Evolutionary conservation across 2,329 filamentous ascomycete genomes (phyloP), one percentile per base, ranked within the genome.

Genomic region (Alternaria brassicicola): DNA sequence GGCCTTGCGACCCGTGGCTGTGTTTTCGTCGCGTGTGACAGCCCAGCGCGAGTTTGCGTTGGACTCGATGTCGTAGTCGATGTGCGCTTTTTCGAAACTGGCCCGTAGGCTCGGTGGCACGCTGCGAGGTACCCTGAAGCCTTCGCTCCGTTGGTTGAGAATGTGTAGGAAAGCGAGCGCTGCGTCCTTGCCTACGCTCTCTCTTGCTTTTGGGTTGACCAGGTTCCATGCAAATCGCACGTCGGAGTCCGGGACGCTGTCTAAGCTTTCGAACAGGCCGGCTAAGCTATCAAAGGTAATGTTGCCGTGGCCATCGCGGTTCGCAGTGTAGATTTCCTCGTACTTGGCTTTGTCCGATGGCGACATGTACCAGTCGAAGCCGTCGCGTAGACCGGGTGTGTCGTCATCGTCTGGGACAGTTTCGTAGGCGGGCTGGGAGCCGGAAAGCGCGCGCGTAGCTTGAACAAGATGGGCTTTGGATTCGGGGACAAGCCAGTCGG

Each of bases 301-400:
- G 63, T 96, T 92, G 64, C 95, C 95, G 50, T 93, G 89, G 76
- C 89, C 87, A 78, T 96, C 91, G 61, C 93, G 87, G 80, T 93
- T 96, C 71, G 96, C 93, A 64, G 90, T 90, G 80, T 98, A 99
- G 79, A 99, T 99, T 70, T 94, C 92, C 79, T 97, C 93, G 81
- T 99, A 99, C 79, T 97, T 98, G 64, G 87, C 76, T 80, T 96
- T 96, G 80, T 99, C 93, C 28, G 83, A 79, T 0, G 95, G 95
- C 59, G 88, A 93, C 92, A 99, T 99, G 81, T 99, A 99, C 95
- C 95, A 99, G 78, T 99, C 95, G 78, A 99, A 99, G 12, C 94
- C 94, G 78, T 97, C 93, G 77, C 96, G 96, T 62, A 99, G 83
- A 1, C 93, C 93, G 1, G 88, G 87, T 4, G 89, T 88, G 68